Base-by-base conservation (phyloP, 345 rosid species). In the Camelina neglecta region DNA sequence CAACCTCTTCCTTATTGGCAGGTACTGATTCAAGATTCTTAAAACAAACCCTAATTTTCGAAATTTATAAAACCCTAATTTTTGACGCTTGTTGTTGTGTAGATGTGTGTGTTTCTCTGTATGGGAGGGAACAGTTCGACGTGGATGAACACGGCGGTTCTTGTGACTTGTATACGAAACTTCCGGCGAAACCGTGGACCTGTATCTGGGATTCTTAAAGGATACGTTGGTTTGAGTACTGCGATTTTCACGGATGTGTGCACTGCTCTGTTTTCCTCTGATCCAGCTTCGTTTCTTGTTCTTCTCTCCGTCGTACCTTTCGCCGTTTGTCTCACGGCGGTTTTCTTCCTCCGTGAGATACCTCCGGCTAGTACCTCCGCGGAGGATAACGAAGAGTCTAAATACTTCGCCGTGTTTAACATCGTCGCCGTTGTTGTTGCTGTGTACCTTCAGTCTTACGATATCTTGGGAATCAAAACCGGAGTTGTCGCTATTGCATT, bases 61-160 rank as follows among this genome's bases (percentile, higher is more conserved):
- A 1, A 65, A 11, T 2, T 2, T 53, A 2, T 7, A 26, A 49
- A 65, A 18, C 18, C 18, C 18, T 0, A 18, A 18, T 18, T 18
- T 18, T 18, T 18, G 18, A 18, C 18, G 18, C 18, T 18, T 18
- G 18, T 18, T 18, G 18, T 18, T 18, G 31, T 65, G 9, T 84
- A 89, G 91, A 85, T 89, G 87, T 87, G 91, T 75, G 59, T 89
- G 42, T 81, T 84, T 47, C 80, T 89, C 9, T 84, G 88, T 80
- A 29, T 87, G 82, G 93, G 88, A 50, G 89, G 88, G 15, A 87
- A 89, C 67, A 87, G 89, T 76, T 83, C 89, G 4, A 85, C 93
- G 7, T 89, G 91, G 89, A 84, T 89, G 87, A 86, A 85, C 85
- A 89, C 93, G 24, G 90, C 90, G 35, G 82, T 85, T 67, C 75